phyloP scores from a whole-genome alignment of 1,284 basidiomycete species.

The Termitomyces sp. region DNA sequence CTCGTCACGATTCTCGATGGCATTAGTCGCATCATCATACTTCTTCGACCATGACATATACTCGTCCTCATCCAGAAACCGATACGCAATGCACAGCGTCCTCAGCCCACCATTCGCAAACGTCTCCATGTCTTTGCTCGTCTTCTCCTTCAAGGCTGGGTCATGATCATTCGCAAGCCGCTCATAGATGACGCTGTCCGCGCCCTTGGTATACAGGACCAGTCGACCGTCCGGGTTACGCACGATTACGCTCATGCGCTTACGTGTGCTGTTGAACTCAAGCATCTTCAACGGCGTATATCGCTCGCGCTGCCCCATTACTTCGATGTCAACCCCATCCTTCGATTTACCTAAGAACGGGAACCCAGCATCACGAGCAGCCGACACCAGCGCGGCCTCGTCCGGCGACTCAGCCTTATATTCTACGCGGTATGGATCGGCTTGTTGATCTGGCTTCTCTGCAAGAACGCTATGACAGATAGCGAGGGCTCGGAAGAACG shows the following conservation, averaged over 20 bases:
- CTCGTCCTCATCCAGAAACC: constrained; percentile 78
- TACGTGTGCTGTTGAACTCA: constrained; percentile 92
- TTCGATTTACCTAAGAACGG: constrained; percentile 81
- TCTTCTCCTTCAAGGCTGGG: constrained; percentile 68
- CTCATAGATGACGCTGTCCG: constrained; percentile 91
- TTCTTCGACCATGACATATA: constrained; percentile 77
- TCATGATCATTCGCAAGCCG: constrained; percentile 78
- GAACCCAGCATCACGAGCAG: constrained; percentile 90
- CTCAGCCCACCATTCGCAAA: constrained; percentile 93
- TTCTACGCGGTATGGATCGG: constrained; percentile 65
- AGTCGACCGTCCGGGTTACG: constrained; percentile 80
- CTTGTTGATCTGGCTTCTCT: constrained; percentile 63
- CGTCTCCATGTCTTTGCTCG: constrained; percentile 82
- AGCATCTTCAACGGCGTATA: constrained; percentile 79
- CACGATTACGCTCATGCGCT: constrained; percentile 90
- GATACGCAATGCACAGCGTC: constrained; percentile 87
- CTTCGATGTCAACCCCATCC: constrained; percentile 82
- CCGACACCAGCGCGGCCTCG: constrained; percentile 90
- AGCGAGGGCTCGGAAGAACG: constrained; percentile 89
- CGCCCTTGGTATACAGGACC: constrained; percentile 92
- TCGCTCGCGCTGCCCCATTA: constrained; percentile 83
- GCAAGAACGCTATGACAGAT: constrained; percentile 90
- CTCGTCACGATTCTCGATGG: constrained; percentile 80
- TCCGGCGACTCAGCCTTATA: constrained; percentile 98
- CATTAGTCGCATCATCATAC: constrained; percentile 78